These are phyloP conservation scores for Suillus cothurnatus DNA, from an alignment of 768 basidiomycete genomes.

Conservation along the genomic window DNA sequence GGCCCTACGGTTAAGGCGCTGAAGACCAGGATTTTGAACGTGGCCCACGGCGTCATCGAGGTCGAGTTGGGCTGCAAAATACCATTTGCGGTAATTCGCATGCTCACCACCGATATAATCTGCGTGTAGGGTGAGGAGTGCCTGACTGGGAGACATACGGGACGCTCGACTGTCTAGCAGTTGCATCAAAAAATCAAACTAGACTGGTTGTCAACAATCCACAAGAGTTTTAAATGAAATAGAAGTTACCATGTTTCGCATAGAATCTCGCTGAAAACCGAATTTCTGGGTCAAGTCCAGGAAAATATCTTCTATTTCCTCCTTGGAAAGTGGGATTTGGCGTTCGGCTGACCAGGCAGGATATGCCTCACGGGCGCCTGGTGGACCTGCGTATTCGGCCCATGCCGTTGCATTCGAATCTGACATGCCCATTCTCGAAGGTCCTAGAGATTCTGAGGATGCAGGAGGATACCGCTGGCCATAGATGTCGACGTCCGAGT, in stretches of 20 bases:
- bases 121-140: slow-evolving; percentile 92
- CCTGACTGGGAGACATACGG: slow-evolving; percentile 95
- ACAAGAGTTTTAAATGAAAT: slow-evolving; percentile 8
- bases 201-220: slow-evolving; percentile 15
- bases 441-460: slow-evolving; percentile 76
- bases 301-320: slow-evolving; percentile 99
- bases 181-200: slow-evolving; percentile 99
- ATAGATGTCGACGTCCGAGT: slow-evolving; percentile 80
- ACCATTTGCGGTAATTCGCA: slow-evolving; percentile 99
- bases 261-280: slow-evolving; percentile 94
- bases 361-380: slow-evolving; percentile 78
- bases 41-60: slow-evolving; percentile 96
- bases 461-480: slow-evolving; percentile 63
- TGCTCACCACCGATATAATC: slow-evolving; percentile 99
- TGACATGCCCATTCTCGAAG: slow-evolving; percentile 59
- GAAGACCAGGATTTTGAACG: slow-evolving; percentile 87
- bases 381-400: slow-evolving; percentile 57
- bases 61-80: slow-evolving; percentile 98
- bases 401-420: slow-evolving; percentile 78
- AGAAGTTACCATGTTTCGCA: slow-evolving; percentile 86
- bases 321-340: slow-evolving; percentile 96
- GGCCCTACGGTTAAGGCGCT: slow-evolving; percentile 68
- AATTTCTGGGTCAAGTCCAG: slow-evolving; percentile 98
- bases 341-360: slow-evolving; percentile 93
- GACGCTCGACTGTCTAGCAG: slow-evolving; percentile 95